phyloP scores from a whole-genome alignment of 2,329 filamentous ascomycete species.

The Aspergillus texensis region DNA sequence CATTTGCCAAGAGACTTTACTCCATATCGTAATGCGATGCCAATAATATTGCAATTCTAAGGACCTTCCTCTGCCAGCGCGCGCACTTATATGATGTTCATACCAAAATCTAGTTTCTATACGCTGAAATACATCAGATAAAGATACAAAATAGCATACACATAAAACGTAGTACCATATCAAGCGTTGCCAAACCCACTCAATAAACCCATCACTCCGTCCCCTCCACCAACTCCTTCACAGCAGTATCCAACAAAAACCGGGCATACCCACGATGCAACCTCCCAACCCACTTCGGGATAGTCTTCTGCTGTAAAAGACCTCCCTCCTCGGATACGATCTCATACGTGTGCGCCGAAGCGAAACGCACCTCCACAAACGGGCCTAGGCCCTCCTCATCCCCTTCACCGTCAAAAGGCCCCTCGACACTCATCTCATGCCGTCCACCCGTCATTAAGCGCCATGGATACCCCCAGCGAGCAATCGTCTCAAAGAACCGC shows the following conservation, averaged over 20 bases:
- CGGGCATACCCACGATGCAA: slow-evolving; percentile 32
- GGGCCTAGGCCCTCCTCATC: background rate
- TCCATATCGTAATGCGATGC: background rate
- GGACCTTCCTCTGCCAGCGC: background rate
- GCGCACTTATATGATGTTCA: background rate
- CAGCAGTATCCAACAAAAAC: slow-evolving; percentile 27
- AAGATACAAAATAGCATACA: background rate
- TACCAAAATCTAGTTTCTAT: background rate
- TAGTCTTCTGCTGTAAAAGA: slow-evolving; percentile 23
- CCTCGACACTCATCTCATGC: slow-evolving; percentile 31
- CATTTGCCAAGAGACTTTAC: background rate
- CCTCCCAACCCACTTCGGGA: slow-evolving; percentile 26
- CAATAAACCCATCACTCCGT: background rate
- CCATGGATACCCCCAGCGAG: slow-evolving; percentile 34
- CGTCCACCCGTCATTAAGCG: slow-evolving; percentile 29
- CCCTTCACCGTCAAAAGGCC: slow-evolving; percentile 21
- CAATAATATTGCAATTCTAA: background rate
- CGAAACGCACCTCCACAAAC: slow-evolving; percentile 31
- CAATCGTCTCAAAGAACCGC: slow-evolving; percentile 29
- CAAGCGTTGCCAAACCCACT: too few species aligned
- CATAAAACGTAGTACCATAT: background rate
- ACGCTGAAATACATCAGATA: background rate
- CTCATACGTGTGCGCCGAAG: slow-evolving; percentile 32
- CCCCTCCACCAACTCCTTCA: slow-evolving; percentile 14
- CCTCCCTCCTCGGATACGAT: slow-evolving; percentile 22